Evolutionary conservation across 306 rosid genomes (phyloP).

Genomic region (Prunus armeniaca): DNA sequence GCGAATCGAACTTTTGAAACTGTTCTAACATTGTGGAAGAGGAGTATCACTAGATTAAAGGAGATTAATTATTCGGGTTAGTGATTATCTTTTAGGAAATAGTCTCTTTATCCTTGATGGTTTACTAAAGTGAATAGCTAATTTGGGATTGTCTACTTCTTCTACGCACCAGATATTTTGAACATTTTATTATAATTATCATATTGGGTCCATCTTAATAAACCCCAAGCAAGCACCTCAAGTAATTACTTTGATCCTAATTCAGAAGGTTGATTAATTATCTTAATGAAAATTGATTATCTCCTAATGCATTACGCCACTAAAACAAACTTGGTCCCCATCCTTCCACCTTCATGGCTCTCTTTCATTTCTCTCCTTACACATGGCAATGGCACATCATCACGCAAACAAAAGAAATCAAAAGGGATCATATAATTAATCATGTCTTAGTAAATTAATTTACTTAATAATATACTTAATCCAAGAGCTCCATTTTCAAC

Average conservation of each 20-base stretch:
- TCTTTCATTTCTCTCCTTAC: neutral
- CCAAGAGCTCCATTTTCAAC: neutral
- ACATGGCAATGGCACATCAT: neutral
- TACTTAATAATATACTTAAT: neutral
- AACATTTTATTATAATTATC: neutral
- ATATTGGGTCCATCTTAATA: neutral
- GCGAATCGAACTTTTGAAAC: too few species aligned
- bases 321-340: neutral
- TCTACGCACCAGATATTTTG: neutral
- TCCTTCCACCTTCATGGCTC: neutral
- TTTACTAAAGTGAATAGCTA: neutral
- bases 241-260: neutral
- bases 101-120: neutral
- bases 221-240: neutral
- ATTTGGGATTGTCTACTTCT: neutral
- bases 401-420: neutral
- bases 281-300: neutral
- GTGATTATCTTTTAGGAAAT: neutral
- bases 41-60: neutral
- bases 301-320: slow-evolving; percentile 4
- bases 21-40: too few species aligned
- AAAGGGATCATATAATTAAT: neutral
- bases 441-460: neutral
- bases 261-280: neutral
- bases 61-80: neutral